phyloP scores from a whole-genome alignment of 2,329 filamentous ascomycete species.

The Aspergillus sp. region DNA sequence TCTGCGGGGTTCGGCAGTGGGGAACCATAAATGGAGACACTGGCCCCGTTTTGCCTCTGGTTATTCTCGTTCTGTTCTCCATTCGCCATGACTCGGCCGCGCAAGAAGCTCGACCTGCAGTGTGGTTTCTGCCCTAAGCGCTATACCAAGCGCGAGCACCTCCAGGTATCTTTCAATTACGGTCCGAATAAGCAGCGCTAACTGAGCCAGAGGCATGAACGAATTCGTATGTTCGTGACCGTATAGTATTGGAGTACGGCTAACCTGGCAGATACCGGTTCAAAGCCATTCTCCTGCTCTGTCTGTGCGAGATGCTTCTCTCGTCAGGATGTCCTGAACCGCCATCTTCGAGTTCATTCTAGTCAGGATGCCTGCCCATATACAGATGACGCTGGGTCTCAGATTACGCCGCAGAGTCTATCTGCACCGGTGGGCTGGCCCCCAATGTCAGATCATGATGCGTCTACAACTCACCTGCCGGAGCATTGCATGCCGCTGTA shows the following conservation, averaged over 20 bases:
- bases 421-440: background rate
- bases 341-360: conserved; percentile 1
- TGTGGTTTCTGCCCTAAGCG: conserved; percentile 9
- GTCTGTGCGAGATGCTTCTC: conserved; percentile 2
- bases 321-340: conserved; percentile 5
- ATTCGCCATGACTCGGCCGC: conserved; percentile 5
- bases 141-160: conserved; percentile 14
- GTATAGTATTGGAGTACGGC: background rate
- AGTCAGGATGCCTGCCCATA: no score
- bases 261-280: background rate
- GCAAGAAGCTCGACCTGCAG: conserved; percentile 4
- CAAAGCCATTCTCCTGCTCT: background rate
- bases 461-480: background rate
- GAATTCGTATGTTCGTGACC: background rate
- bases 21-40: conserved; percentile 1
- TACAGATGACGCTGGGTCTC: background rate
- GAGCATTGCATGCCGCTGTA: background rate
- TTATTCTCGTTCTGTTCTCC: background rate
- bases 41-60: background rate
- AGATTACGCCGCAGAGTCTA: background rate
- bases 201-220: background rate
- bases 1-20: background rate
- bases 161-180: background rate
- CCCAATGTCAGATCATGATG: background rate
- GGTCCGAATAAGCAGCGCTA: background rate